These are phyloP conservation scores for Arachis stenosperma DNA, from an alignment of 306 rosid genomes.

Conservation along the genomic window DNA sequence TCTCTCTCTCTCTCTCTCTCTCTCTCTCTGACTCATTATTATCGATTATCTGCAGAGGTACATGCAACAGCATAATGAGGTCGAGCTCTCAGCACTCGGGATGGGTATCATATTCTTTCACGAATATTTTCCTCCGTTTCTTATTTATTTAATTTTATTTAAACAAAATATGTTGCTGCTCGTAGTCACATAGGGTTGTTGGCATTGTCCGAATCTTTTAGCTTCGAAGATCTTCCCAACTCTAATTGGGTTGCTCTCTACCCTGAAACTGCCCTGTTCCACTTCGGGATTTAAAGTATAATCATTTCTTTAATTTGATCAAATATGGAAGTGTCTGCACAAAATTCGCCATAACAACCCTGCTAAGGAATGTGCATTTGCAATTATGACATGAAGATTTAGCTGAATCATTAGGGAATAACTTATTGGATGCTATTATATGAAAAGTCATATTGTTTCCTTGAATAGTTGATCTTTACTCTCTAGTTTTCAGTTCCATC, in stretches of 20 bases:
- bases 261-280: neutral
- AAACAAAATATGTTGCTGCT: too few species aligned
- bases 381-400: neutral
- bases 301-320: constrained; percentile 20
- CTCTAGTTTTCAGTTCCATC: constrained; percentile 1
- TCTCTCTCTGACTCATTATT: too few species aligned
- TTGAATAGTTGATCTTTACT: constrained; percentile 10
- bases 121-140: neutral
- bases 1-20: neutral
- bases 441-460: neutral
- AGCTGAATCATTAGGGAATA: neutral
- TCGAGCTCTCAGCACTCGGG: constrained; percentile 84
- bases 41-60: constrained; percentile 55
- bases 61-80: constrained; percentile 82
- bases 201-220: neutral
- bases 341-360: neutral
- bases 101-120: constrained; percentile 57
- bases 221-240: neutral
- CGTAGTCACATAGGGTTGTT: constrained; percentile 16
- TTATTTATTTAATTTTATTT: neutral
- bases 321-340: neutral
- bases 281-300: neutral
- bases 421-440: neutral
- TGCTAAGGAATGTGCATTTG: constrained; percentile 4
- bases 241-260: neutral